Evolutionary conservation across 2,329 filamentous ascomycete genomes (phyloP), one percentile per base, ranked within the genome.

Genomic region (Aspergillus sp.): DNA sequence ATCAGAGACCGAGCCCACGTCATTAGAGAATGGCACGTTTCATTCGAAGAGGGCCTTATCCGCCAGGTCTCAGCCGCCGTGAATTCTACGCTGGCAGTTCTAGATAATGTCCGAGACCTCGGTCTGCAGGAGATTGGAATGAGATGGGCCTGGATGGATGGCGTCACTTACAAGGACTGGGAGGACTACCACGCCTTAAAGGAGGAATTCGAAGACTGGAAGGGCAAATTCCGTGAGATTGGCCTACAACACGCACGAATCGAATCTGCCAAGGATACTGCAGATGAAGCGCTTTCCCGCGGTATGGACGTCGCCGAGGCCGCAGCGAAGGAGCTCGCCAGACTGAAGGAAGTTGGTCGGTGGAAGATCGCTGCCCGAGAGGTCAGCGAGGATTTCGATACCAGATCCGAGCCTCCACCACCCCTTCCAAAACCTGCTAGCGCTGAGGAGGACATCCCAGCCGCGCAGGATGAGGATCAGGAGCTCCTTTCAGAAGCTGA

Each of bases 101-200:
- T 97, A 33, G 90, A 93, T 62, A 85, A 86, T 68, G 93, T 95
- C 59, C 86, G 90, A 43, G 89, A 93, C 66, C 81, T 96, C 37
- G 91, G 92, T 6, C 82, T 97, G 35, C 91, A 96, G 71, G 91
- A 96, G 72, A 91, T 97, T 54, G 93, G 93, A 56, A 93, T 96
- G 86, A 83, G 78, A 59, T 99, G 95, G 93, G 92, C 93, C 12
- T 96, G 91, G 88, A 95, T 92, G 78, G 92, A 98, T 57, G 91
- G 91, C 33, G 85, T 99, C 60, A 96, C 93, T 1, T 97, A 99
- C 81, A 93, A 96, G 73, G 92, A 99, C 73, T 99, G 95, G 95
- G 86, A 89, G 59, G 95, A 93, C 73, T 99, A 96, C 70, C 92
- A 98, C 73, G 86, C 90, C 59, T 81, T 99, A 57, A 96, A 90